These are phyloP conservation scores for Cadophora sp. DNA, from an alignment of 2,329 filamentous ascomycete species.

Conservation along the genomic window DNA sequence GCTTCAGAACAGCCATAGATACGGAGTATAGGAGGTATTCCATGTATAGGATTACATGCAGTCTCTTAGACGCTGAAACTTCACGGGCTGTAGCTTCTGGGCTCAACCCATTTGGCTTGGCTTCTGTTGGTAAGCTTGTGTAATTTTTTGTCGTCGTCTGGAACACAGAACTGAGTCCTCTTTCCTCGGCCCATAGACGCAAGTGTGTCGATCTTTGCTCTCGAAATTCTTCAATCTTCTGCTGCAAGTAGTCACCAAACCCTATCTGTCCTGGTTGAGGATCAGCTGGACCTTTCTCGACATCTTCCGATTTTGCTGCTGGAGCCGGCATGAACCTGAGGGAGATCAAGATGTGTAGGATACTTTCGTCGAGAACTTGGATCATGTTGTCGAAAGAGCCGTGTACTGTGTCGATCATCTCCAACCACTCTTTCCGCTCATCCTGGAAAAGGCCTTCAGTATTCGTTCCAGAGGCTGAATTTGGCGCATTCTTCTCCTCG, in stretches of 20 bases:
- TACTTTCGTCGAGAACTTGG: constrained; percentile 62
- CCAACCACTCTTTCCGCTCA: constrained; percentile 65
- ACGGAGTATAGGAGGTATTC: constrained; percentile 68
- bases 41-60: constrained; percentile 73
- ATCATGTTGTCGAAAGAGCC: constrained; percentile 69
- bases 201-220: constrained; percentile 56
- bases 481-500: constrained; percentile 46
- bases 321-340: constrained; percentile 56
- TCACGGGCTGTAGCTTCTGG: constrained; percentile 45
- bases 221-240: constrained; percentile 60
- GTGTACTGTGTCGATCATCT: constrained; percentile 70
- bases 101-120: constrained; percentile 55
- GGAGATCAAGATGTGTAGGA: constrained; percentile 54
- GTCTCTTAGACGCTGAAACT: constrained; percentile 51
- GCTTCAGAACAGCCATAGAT: constrained; percentile 63
- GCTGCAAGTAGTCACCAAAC: constrained; percentile 51
- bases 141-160: constrained; percentile 20
- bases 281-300: constrained; percentile 59
- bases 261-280: constrained; percentile 61
- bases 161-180: constrained; percentile 44
- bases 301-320: constrained; percentile 44
- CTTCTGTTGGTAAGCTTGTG: constrained; percentile 5
- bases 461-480: constrained; percentile 10
- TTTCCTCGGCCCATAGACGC: constrained; percentile 54
- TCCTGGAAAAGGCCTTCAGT: constrained; percentile 40